Percentiles rank a stretch among this genome's conserved stretches.
Conservation (phyloP, 2,329 filamentous ascomycete species). For the Trichoderma gracile region DNA sequence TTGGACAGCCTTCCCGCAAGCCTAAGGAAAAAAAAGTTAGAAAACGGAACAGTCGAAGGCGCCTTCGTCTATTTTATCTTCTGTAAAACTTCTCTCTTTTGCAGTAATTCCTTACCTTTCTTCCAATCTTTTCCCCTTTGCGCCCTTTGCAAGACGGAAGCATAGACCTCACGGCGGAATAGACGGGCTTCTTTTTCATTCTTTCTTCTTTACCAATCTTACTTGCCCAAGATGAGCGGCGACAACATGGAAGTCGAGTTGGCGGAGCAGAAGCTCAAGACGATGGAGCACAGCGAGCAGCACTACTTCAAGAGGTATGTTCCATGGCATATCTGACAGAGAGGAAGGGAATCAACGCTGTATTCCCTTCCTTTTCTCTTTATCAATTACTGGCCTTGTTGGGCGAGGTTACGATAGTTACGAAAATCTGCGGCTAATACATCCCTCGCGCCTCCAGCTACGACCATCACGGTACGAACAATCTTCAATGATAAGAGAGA, state of each 20-base stretch:
- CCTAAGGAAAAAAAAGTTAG: slow-evolving; percentile 13
- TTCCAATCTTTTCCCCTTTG: slow-evolving; percentile 1
- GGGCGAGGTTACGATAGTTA: too few relatives aligned
- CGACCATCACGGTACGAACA: slow-evolving; percentile 83
- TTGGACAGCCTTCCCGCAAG: slow-evolving; percentile 3
- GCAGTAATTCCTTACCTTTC: background rate
- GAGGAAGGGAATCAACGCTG: background rate
- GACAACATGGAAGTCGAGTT: slow-evolving; percentile 60
- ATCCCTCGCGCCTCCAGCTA: slow-evolving; percentile 62
- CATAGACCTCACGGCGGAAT: slow-evolving; percentile 7
- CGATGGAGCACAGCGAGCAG: slow-evolving; percentile 90
- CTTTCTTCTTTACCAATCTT: background rate
- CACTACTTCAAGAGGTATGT: slow-evolving; percentile 97
- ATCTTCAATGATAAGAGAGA: background rate
- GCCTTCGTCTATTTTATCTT: background rate
- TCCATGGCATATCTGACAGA: background rate
- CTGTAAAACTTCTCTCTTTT: background rate
- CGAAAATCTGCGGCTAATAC: slow-evolving; percentile 39
- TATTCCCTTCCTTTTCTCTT: background rate
- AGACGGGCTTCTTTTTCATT: slow-evolving; percentile 1
- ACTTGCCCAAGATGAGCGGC: slow-evolving; percentile 45
- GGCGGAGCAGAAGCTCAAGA: slow-evolving; percentile 64
- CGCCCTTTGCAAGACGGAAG: background rate
- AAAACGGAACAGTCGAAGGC: slow-evolving; percentile 7
- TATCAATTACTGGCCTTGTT: background rate